Evolutionary conservation across 176 grass and related monocot genomes (phyloP), one percentile per base, ranked within the genome.

Genomic region (Echinochloa phyllopogon): DNA sequence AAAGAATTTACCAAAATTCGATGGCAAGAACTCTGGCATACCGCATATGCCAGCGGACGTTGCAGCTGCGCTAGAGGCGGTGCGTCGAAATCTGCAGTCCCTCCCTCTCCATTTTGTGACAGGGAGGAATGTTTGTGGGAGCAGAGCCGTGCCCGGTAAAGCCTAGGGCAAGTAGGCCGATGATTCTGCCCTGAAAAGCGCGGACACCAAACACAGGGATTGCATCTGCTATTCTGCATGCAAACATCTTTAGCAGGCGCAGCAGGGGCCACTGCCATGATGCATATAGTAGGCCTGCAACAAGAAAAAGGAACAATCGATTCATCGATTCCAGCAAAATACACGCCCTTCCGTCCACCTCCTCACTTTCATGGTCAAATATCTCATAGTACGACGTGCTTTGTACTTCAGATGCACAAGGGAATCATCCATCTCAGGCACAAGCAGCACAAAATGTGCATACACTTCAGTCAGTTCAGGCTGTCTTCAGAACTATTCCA

Each of bases 161-260:
- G 82, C 76, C 82, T 85, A 74, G 2, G 33, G 61, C 11, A 27
- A 43, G 69, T 60, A 85, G 49, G 41, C 50, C 59, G 74, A 75
- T 81, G 87, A 85, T 89, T 66, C 68, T 89, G 87, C 77, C 39
- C 49, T 81, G 24, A 60, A 85, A 85, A 89, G 82, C 38, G 51
- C 87, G 42, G 87, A 69, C 86, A 85, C 76, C 36, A 29, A 72
- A 37, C 85, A 56, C 77, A 75, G 67, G 15, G 24, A 82, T 82
- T 74, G 48, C 47, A 74, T 51, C 17, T 58, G 2, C 2, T 1
- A 33, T 33, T 4, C 49, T 51, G 77, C 60, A 20, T 23, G 73
- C 73, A 75, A 33, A 69, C 66, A 57, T 75, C 86, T 82, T 82
- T 82, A 60, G 51, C 71, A 82, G 86, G 64, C 55, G 45, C 70